These are phyloP conservation scores for Trichosporon asahii DNA, from an alignment of 1,284 basidiomycete species.

Conservation along the genomic window DNA sequence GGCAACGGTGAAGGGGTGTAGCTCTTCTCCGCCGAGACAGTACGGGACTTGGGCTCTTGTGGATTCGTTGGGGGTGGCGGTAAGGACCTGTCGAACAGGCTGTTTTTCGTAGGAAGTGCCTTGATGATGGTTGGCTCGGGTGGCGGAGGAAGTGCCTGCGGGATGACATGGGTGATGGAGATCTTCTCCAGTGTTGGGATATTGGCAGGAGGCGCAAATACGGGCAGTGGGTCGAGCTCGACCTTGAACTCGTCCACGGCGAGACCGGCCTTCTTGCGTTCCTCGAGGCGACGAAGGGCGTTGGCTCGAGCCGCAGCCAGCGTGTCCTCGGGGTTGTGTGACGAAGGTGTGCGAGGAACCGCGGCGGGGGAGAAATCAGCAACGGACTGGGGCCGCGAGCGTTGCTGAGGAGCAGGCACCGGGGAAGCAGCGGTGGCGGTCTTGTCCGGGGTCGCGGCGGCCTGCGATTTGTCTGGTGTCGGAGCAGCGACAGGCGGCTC, in stretches of 20 bases:
- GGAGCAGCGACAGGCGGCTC: background rate
- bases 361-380: background rate
- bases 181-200: background rate
- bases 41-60: constrained; percentile 11
- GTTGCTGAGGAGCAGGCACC: background rate
- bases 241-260: constrained; percentile 16
- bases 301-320: constrained; percentile 46
- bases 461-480: background rate
- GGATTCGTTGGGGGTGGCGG: constrained; percentile 13
- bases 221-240: constrained; percentile 19
- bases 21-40: background rate
- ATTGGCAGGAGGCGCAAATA: constrained; percentile 1
- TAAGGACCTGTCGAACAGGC: background rate
- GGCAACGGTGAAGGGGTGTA: background rate
- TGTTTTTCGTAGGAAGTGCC: constrained; percentile 17
- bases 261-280: constrained; percentile 34
- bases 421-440: background rate
- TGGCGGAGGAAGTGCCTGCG: constrained; percentile 6
- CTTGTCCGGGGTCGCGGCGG: background rate
- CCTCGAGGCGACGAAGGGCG: constrained; percentile 41
- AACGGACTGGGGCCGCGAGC: background rate
- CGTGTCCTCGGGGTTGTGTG: constrained; percentile 34
- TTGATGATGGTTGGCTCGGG: constrained; percentile 9
- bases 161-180: background rate
- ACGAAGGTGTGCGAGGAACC: constrained; percentile 3